Percentiles rank a stretch among this genome's conserved stretches.
Conservation (phyloP, 306 rosid genomes). For the Vachellia pachyceras region DNA sequence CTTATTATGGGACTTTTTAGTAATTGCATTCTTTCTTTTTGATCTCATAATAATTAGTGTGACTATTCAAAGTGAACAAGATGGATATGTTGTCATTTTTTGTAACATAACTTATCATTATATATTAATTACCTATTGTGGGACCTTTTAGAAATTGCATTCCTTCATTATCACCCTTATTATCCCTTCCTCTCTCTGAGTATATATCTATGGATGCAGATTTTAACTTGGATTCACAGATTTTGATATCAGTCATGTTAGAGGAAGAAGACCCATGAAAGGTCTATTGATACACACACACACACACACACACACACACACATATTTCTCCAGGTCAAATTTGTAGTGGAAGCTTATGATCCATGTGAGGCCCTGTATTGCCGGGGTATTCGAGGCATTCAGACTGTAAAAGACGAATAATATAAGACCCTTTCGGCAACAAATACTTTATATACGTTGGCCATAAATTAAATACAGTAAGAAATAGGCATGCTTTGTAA, state of each 20-base stretch:
- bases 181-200: neutral
- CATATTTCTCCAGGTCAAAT: neutral
- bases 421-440: constrained; percentile 31
- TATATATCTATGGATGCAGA: neutral
- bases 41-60: no score
- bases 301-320: no score
- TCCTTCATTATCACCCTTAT: no score
- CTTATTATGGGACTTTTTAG: no score
- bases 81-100: no score
- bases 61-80: no score
- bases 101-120: no score
- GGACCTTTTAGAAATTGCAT: no score
- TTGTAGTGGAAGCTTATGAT: constrained; percentile 22
- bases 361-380: constrained; percentile 41
- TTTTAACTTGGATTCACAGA: neutral
- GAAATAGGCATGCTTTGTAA: neutral
- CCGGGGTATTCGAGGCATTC: constrained; percentile 15
- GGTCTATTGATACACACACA: neutral
- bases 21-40: neutral
- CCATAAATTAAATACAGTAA: neutral
- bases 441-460: neutral
- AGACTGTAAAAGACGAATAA: constrained; percentile 26
- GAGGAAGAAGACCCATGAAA: neutral
- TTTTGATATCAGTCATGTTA: neutral
- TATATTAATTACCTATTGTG: no score